Conservation (phyloP, 129 eudicot genomes). For the Dittrichia graveolens region DNA sequence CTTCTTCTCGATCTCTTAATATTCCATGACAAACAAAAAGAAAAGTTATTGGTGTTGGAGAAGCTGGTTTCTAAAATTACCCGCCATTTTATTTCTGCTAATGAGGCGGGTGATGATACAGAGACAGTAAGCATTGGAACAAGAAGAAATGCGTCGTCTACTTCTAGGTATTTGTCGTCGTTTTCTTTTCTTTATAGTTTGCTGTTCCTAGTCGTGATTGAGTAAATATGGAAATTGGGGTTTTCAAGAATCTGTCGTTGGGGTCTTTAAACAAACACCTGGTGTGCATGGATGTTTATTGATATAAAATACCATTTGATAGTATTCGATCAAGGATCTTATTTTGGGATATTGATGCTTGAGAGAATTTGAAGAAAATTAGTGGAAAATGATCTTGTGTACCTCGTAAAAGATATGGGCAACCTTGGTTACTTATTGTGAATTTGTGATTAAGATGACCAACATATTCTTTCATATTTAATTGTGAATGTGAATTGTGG, state of each 20-base stretch:
- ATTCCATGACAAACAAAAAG: slow-evolving; percentile 20
- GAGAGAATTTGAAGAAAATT: slow-evolving; percentile 4
- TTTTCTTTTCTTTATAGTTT: not conserved
- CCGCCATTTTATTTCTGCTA: slow-evolving; percentile 30
- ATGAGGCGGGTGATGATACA: slow-evolving; percentile 7
- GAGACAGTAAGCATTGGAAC: slow-evolving; percentile 16
- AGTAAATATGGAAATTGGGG: not conserved
- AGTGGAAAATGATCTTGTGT: slow-evolving; percentile 10
- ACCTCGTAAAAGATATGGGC: no score
- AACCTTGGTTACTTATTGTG: no score
- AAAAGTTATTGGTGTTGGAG: not conserved
- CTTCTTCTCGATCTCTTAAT: not conserved
- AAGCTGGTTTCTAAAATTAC: slow-evolving; percentile 19
- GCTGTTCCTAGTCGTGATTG: not conserved
- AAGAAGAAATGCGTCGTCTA: slow-evolving; percentile 34
- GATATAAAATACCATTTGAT: not conserved
- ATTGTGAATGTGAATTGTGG: not conserved
- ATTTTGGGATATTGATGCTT: not conserved
- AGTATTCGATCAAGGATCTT: slow-evolving; percentile 8
- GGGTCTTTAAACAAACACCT: slow-evolving; percentile 26
- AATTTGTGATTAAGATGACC: not conserved
- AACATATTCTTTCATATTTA: not conserved
- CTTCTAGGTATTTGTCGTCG: slow-evolving; percentile 34
- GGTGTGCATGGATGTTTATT: slow-evolving; percentile 13
- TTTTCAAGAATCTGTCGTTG: not conserved